Percentiles rank a stretch among this genome's conserved stretches.
These are phyloP conservation scores for Daedalea quercina DNA, from an alignment of 768 basidiomycete genomes.

Conservation along the genomic window DNA sequence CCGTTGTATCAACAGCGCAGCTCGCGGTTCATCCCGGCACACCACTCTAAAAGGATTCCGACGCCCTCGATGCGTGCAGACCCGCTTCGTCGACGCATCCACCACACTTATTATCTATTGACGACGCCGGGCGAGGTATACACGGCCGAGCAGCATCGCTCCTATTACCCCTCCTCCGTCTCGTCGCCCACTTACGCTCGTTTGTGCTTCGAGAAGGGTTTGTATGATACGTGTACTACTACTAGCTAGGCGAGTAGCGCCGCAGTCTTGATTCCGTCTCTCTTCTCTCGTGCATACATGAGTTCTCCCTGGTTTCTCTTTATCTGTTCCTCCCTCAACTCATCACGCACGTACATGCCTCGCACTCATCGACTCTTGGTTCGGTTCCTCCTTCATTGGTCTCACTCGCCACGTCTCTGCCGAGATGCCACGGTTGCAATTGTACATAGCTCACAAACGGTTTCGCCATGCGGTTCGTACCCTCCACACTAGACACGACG, in stretches of 20 bases:
- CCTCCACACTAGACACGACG: background rate
- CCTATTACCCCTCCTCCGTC: background rate
- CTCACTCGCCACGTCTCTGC: background rate
- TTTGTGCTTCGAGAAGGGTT: no score
- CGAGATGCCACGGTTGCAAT: background rate
- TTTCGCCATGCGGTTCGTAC: background rate
- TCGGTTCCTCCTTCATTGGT: background rate
- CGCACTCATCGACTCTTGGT: background rate
- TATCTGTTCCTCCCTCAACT: background rate
- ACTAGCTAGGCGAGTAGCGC: background rate
- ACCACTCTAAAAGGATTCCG: background rate
- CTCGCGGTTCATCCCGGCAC: background rate
- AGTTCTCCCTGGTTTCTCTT: background rate
- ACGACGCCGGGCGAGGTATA: background rate
- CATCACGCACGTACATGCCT: background rate
- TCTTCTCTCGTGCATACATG: no score
- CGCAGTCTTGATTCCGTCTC: no score
- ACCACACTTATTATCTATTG: background rate
- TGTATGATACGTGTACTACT: background rate
- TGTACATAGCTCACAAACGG: background rate
- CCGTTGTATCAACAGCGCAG: background rate
- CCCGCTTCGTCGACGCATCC: background rate
- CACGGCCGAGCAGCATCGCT: background rate
- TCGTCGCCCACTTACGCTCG: background rate
- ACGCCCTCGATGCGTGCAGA: background rate